These are phyloP conservation scores for Phoma herbarum DNA, from an alignment of 2,329 filamentous ascomycete species.

Conservation along the genomic window DNA sequence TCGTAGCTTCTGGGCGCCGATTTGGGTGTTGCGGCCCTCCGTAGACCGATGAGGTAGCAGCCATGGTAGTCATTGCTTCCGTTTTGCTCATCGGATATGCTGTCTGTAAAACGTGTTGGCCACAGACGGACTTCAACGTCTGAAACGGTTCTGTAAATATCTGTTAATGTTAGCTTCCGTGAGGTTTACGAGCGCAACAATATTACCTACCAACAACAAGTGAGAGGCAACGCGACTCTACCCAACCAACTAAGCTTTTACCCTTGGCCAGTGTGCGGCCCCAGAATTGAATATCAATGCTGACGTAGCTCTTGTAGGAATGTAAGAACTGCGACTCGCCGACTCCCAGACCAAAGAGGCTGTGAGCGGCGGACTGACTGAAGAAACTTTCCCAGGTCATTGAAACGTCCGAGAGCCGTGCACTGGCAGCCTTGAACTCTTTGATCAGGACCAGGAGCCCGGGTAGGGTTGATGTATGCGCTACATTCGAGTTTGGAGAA, in stretches of 20 bases:
- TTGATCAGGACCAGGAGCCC: constrained; percentile 61
- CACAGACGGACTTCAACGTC: constrained; percentile 66
- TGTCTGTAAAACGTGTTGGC: constrained; percentile 65
- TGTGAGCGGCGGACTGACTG: background rate
- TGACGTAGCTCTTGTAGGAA: constrained; percentile 64
- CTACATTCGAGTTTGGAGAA: constrained; percentile 68
- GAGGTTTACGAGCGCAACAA: background rate
- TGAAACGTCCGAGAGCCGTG: constrained; percentile 47
- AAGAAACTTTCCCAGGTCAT: constrained; percentile 46
- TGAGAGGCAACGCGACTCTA: constrained; percentile 67
- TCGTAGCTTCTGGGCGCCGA: constrained; percentile 31
- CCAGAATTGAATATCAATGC: constrained; percentile 72
- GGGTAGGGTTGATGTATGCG: constrained; percentile 62
- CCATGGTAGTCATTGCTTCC: constrained; percentile 62
- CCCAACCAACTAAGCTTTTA: constrained; percentile 67
- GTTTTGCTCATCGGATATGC: constrained; percentile 14
- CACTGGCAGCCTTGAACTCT: constrained; percentile 61
- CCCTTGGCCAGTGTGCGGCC: constrained; percentile 65
- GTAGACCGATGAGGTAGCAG: constrained; percentile 69
- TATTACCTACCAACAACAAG: constrained; percentile 65
- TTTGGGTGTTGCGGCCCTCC: constrained; percentile 23
- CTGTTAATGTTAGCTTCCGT: constrained; percentile 47
- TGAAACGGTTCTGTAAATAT: constrained; percentile 64
- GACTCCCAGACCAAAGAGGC: background rate
- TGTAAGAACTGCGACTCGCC: constrained; percentile 59